Base-by-base conservation (phyloP, 306 rosid species). In the Cajanus cajan region DNA sequence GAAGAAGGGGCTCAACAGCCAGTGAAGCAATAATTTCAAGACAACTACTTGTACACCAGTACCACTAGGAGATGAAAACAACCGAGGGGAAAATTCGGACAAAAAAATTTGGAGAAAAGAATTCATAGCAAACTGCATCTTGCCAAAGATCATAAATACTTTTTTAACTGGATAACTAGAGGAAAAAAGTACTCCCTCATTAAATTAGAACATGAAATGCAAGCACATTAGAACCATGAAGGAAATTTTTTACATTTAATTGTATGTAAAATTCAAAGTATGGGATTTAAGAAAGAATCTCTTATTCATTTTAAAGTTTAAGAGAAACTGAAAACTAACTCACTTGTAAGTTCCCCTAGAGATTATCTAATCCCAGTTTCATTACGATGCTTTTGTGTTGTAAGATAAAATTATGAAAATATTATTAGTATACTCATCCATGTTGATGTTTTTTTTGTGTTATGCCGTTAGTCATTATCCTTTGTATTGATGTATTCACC, bases 1-100 rank as follows among this genome's bases (percentile, higher is more conserved):
- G 50, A 16, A 68, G 59, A 79, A 85, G 33, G 5, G 5, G 18
- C 14, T 68, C 51, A 58, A 73, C 55, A 62, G 6, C 36, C 62
- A 22, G 16, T 19, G 45, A 52, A 52, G 34, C 59, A 51, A 69
- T 9, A 64, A 31, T 69, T 41, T 78, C 74, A 13, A 59, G 45
- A 41, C 71, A 50, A 71, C 11, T 22, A 45, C 1, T 70, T 63
- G 65, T 73, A 21, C 69, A 57, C 33, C 55, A 33, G n/a, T 25
- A 12, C 39, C 21, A 33, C 36, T 36, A 52, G 57, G 64, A 33
- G 67, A 75, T 21, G 43, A 54, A 41, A 51, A 18, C 43, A 13
- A 24, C 41, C 36, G 19, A 61, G 73, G 15, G n/a, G 31, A 52
- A 48, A 57, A 28, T 61, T 61, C 68, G 47, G 40, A 61, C 63